Evolutionary conservation across 2,329 filamentous ascomycete species (phyloP), one percentile per base, ranked within the genome.

Genomic region (Talaromyces piceae): DNA sequence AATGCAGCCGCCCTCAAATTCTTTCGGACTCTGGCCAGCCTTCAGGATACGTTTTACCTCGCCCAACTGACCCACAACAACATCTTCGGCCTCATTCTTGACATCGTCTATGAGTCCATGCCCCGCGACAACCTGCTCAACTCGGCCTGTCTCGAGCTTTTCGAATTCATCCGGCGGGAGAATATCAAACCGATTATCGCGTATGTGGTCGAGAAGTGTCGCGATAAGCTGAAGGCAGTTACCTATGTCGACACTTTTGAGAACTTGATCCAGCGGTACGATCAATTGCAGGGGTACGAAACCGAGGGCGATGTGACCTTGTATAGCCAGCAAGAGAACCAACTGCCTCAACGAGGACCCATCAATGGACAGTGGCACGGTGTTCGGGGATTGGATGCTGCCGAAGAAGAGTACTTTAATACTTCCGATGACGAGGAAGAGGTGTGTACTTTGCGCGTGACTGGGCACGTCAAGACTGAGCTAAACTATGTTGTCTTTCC

Each of bases 321-420:
- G 52, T 89, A 85, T 57, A 77, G 84, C 48, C 86, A 91, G 51
- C 81, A 84, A 13, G 84, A 86, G 52, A 83, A 81, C 1, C 79
- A 81, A 20, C 65, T 70, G 31, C 53, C 61, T 8, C 65, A 61
- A 9, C 68, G 72, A 52, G 70, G 66, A 49, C 73, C 75, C 31
- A 66, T 79, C 50, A 83, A 81, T 54, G 76, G 77, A n/a, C 77
- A 73, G 53, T 86, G 86, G 67, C 81, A 83, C 57, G 83, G 81
- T 41, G 79, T 94, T 65, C 88, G 88, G 63, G 90, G 95, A 49
- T 79, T 91, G 63, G 91, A 96, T 64, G 78, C 84, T 5, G 83
- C 85, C 9, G 88, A 96, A 66, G 91, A 96, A 61, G 89, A 91
- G 41, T 98, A 97, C 68, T 97, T 94, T 79, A 91, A 95, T 61